Evolutionary conservation across 257 asterid species (phyloP).

Genomic region (Ilex aquifolium): DNA sequence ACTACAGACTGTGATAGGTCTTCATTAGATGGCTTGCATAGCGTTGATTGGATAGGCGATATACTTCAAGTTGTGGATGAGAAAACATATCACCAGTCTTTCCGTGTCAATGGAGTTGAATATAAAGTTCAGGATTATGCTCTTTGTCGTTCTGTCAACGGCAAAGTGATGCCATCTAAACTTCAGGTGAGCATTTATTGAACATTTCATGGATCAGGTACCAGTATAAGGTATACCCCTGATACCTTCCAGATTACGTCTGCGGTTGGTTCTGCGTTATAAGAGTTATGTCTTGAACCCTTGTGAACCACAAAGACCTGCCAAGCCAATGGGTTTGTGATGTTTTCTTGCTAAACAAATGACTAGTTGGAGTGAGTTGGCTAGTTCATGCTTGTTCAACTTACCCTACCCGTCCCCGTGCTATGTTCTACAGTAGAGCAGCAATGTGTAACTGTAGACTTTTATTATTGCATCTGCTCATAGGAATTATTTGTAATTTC

Average conservation of each 20-base stretch:
- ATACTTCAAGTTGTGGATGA: constrained; percentile 49
- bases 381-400: no score
- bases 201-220: background rate
- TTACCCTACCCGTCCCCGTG: no score
- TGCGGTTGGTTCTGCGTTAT: background rate
- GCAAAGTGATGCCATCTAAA: constrained; percentile 62
- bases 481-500: no score
- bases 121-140: constrained; percentile 57
- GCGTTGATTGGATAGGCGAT: constrained; percentile 68
- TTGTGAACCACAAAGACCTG: background rate
- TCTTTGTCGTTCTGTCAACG: constrained; percentile 47
- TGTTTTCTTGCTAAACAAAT: background rate
- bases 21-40: constrained; percentile 32
- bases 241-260: background rate
- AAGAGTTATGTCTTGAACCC: background rate
- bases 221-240: background rate
- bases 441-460: no score
- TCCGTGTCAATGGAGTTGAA: constrained; percentile 58
- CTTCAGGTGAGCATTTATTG: constrained; percentile 60
- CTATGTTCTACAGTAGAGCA: no score
- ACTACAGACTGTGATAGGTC: constrained; percentile 26
- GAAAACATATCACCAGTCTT: constrained; percentile 53
- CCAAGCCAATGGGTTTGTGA: background rate
- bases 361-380: background rate
- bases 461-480: no score